Evolutionary conservation across 331 rosid genomes (phyloP), one percentile per base, ranked within the genome.

Genomic region (Pyrus hybrid): DNA sequence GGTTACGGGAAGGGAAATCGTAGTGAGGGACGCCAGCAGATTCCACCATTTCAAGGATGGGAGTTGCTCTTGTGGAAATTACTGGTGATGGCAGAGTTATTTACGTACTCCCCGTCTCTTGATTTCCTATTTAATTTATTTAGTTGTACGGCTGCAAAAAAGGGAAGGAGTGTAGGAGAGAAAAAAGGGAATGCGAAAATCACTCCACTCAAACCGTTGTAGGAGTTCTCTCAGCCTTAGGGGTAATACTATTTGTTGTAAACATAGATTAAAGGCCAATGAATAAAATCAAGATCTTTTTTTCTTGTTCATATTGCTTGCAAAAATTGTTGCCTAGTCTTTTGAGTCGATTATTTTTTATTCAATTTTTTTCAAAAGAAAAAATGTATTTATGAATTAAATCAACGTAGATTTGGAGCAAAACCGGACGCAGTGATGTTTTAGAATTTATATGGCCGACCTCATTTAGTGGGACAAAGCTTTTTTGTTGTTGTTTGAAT

Each of bases 21-120:
- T 89, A 63, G 67, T 91, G 65, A 87, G 89, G 77, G 98, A 93
- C 63, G 90, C 90, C 69, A 85, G 96, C 79, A 86, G 97, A 81
- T 91, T 93, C 77, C 98, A 93, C 85, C 96, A 87, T 86, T 91
- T 91, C 86, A 84, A 75, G 81, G 76, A 90, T 69, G 98, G 97
- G 71, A 74, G 20, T 51, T 91, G 98, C 79, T 93, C 96, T 72
- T 93, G 98, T 81, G 94, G 97, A 26, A 87, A 87, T 76, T 93
- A 93, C 80, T 90, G 98, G 97, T 93, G 86, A 88, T 76, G 82
- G 51, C 21, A 70, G 54, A 67, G 23, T 35, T 53, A 43, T 57
- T 21, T 57, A 21, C 22, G 26, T 10, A 4, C 26, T n/a, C 25
- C 5, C 21, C 12, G 22, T n/a, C 5, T 8, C 43, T 35, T 56